Evolutionary conservation across 352 stramenopile species (phyloP), one percentile per base, ranked within the genome.

Genomic region (Phytophthora syringae): DNA sequence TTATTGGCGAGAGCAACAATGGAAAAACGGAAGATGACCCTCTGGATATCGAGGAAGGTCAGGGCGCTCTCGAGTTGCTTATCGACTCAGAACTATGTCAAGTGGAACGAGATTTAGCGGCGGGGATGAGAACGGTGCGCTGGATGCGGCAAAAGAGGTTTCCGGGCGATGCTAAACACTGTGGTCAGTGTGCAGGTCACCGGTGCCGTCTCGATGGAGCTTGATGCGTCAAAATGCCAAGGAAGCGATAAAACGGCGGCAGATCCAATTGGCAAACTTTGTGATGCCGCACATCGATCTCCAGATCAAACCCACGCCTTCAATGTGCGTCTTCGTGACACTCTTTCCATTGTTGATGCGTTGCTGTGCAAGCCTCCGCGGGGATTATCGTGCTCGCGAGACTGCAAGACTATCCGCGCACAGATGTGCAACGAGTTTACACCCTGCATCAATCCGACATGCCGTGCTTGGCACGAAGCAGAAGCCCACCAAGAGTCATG

Each of bases 301-400:
- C 49, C 53, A n/a, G 67, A 69, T 13, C 74, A 89, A 52, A 82
- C 66, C 10, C 62, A 60, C 34, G 74, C 77, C 25, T 87, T 89
- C 56, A 87, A 87, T 37, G 69, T 74, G 12, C 71, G 80, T 36
- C 53, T 89, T 39, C 78, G 76, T 39, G 79, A 82, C 44, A 67
- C 80, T n/a, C 84, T 89, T 20, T 16, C 72, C 40, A 86, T 89
- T 52, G 74, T 87, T 10, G 78, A 89, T 43, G 76, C 78, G 22
- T 62, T 76, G 51, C 67, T 89, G 2, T 89, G 77, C 49, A 75
- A 81, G 30, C 78, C 80, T 15, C 78, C 76, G 2, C 64, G 60
- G 5, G 72, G 65, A 20, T 64, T 76, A 25, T 51, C 58, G 2
- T 87, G 80, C 25, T 44, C 36, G 1, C 70, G 64, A 51, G 64